Evolutionary conservation across 2,329 filamentous ascomycete genomes (phyloP).

Genomic region (Akanthomyces dipterigenus): DNA sequence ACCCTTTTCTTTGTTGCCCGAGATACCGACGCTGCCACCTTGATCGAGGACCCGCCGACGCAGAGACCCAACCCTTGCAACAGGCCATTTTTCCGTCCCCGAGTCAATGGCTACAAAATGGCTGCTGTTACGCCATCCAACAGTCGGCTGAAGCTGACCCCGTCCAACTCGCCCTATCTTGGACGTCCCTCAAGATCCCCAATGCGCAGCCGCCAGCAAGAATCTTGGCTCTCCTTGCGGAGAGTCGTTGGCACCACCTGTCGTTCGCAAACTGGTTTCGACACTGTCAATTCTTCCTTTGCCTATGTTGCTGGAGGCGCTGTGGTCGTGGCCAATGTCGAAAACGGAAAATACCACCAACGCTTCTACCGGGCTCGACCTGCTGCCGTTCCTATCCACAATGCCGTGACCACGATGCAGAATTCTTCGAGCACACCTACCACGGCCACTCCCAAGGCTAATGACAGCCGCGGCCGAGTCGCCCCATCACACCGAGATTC

Average conservation of each 20-base stretch:
- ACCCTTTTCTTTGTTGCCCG: not conserved
- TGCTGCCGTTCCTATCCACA: conserved; percentile 60
- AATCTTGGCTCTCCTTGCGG: conserved; percentile 63
- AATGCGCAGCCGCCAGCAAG: conserved; percentile 42
- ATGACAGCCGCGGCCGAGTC: conserved; percentile 55
- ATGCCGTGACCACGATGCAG: conserved; percentile 47
- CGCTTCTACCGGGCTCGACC: conserved; percentile 88
- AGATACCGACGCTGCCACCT: not conserved
- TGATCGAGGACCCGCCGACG: not conserved
- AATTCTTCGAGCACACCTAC: conserved; percentile 44
- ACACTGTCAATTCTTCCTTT: conserved; percentile 70
- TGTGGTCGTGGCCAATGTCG: conserved; percentile 79
- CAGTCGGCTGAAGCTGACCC: conserved; percentile 61
- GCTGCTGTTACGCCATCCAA: conserved; percentile 47
- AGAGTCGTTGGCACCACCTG: conserved; percentile 90
- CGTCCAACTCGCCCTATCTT: conserved; percentile 67
- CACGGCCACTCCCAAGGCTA: conserved; percentile 51
- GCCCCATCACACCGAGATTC: conserved; percentile 43
- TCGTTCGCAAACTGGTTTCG: conserved; percentile 76
- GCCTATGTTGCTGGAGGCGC: conserved; percentile 90
- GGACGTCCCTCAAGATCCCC: conserved; percentile 59
- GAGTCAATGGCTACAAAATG: conserved; percentile 51
- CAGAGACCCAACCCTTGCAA: not conserved
- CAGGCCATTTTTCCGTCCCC: not conserved
- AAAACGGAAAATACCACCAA: conserved; percentile 62